These are phyloP conservation scores for Trichoderma citrinoviride DNA, from an alignment of 2,329 filamentous ascomycete species.

Conservation along the genomic window DNA sequence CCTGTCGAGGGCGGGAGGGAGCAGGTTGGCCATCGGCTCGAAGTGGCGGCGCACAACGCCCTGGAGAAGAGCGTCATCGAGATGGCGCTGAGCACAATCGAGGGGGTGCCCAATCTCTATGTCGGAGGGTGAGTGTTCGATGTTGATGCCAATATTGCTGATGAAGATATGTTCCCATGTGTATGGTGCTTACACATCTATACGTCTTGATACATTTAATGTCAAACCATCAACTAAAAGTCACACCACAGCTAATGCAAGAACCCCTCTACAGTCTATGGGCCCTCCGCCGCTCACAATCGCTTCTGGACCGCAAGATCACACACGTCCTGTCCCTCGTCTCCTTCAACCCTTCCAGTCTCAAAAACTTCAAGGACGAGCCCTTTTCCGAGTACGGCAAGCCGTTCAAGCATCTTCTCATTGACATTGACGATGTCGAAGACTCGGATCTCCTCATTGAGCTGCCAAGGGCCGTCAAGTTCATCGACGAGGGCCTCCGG, in stretches of 20 bases:
- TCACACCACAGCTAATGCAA: neutral
- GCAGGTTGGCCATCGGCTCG: slow-evolving; percentile 21
- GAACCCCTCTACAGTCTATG: slow-evolving; percentile 60
- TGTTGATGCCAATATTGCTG: neutral
- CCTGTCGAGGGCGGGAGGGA: slow-evolving; percentile 19
- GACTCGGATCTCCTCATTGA: slow-evolving; percentile 83
- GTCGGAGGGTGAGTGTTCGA: slow-evolving; percentile 38
- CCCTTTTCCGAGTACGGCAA: slow-evolving; percentile 49
- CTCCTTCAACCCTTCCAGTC: slow-evolving; percentile 46
- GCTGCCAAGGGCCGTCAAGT: slow-evolving; percentile 73
- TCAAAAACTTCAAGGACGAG: slow-evolving; percentile 49
- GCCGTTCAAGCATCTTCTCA: slow-evolving; percentile 68
- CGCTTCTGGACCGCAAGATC: slow-evolving; percentile 70
- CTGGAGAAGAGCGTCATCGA: slow-evolving; percentile 34
- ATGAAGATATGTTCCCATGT: neutral
- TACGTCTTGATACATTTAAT: neutral
- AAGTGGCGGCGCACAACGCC: slow-evolving; percentile 10
- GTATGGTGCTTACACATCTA: neutral
- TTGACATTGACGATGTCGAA: slow-evolving; percentile 87
- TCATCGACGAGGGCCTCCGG: slow-evolving; percentile 72
- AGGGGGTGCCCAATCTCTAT: slow-evolving; percentile 43
- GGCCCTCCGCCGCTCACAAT: slow-evolving; percentile 68
- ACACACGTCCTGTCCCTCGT: slow-evolving; percentile 89
- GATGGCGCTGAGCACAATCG: slow-evolving; percentile 45
- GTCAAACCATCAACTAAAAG: neutral